These are phyloP conservation scores for Trifolium pratense DNA, from an alignment of 306 rosid species.

Conservation along the genomic window DNA sequence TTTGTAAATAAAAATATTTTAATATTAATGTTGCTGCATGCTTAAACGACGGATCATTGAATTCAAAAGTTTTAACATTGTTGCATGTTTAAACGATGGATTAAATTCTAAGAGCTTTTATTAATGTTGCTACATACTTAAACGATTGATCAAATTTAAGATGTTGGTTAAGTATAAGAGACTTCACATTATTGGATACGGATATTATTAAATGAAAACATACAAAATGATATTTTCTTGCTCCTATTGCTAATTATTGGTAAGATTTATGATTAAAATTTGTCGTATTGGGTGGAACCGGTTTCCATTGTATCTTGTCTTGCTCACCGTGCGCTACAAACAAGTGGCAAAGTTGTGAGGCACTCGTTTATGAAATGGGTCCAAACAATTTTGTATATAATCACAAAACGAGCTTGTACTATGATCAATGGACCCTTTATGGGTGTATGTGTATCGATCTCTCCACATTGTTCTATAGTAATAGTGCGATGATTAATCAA, in stretches of 20 bases:
- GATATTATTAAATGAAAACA: too few relatives aligned
- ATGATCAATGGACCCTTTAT: slow-evolving; percentile 45
- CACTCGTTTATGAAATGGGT: slow-evolving; percentile 41
- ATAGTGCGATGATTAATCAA: background rate
- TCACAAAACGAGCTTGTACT: slow-evolving; percentile 53
- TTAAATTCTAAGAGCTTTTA: too few relatives aligned
- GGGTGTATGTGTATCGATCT: background rate
- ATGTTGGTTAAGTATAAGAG: too few relatives aligned
- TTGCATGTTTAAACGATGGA: too few relatives aligned
- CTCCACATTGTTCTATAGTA: background rate
- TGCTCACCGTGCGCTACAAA: slow-evolving; percentile 34
- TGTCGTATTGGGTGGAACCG: slow-evolving; percentile 66
- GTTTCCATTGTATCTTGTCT: slow-evolving; percentile 27
- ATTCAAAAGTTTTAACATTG: too few relatives aligned
- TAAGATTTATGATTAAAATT: background rate
- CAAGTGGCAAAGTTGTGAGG: slow-evolving; percentile 51
- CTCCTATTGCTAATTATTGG: background rate
- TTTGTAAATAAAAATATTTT: too few relatives aligned
- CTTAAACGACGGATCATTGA: too few relatives aligned
- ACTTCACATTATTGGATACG: too few relatives aligned
- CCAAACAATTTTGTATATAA: slow-evolving; percentile 36
- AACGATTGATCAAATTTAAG: too few relatives aligned
- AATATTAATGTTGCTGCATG: too few relatives aligned
- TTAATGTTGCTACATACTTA: too few relatives aligned
- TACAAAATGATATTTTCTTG: too few relatives aligned